Conservation (phyloP, 345 rosid genomes). For the Euphorbia pulcherrima region DNA sequence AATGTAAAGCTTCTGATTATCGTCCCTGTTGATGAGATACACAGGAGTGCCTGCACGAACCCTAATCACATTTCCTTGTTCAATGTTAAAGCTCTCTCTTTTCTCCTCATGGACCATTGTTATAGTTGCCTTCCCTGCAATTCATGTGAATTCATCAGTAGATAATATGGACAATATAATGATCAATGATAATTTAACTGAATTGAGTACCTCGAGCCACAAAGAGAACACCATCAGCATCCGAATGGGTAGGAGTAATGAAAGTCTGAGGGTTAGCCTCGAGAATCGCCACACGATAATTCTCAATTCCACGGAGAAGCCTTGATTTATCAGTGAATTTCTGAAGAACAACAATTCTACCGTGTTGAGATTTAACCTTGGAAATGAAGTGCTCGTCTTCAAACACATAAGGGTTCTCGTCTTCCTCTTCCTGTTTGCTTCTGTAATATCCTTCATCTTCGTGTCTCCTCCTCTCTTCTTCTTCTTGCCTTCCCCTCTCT, state of each 20-base stretch:
- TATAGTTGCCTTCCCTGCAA: constrained; percentile 43
- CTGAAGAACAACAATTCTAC: constrained; percentile 14
- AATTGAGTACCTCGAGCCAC: constrained; percentile 16
- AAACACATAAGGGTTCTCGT: constrained; percentile 25
- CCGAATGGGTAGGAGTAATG: constrained; percentile 14
- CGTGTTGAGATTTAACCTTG: background rate
- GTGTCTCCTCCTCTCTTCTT: background rate
- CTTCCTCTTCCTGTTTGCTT: too few relatives aligned
- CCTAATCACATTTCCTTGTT: constrained; percentile 12
- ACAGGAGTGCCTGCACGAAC: constrained; percentile 20
- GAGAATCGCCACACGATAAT: constrained; percentile 8
- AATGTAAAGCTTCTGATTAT: constrained; percentile 22
- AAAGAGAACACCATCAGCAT: constrained; percentile 19
- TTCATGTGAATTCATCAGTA: background rate
- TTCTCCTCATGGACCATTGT: constrained; percentile 20
- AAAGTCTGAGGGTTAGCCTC: constrained; percentile 26
- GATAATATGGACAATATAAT: background rate
- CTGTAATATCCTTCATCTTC: background rate
- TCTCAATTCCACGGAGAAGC: constrained; percentile 18
- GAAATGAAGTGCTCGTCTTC: constrained; percentile 8
- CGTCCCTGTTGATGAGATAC: constrained; percentile 18
- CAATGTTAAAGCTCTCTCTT: constrained; percentile 18
- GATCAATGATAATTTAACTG: background rate
- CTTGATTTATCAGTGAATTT: constrained; percentile 19
- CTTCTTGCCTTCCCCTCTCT: constrained; percentile 5